Evolutionary conservation across 306 rosid genomes (phyloP).

Genomic region (Vicia faba): DNA sequence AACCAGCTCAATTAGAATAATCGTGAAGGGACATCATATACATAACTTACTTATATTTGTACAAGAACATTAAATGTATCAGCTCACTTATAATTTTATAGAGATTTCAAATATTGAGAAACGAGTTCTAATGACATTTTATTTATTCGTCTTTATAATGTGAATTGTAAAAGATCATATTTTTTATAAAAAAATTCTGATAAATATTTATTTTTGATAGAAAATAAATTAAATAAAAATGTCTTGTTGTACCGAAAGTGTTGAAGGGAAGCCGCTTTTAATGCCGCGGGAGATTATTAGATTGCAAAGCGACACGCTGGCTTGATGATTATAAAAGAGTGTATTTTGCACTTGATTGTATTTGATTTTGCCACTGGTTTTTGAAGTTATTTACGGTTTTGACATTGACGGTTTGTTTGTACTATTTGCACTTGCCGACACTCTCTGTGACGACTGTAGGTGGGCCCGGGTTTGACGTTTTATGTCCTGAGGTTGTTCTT

Average conservation of each 20-base stretch:
- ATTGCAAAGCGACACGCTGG: constrained; percentile 5
- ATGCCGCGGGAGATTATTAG: constrained; percentile 64
- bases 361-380: neutral
- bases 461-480: neutral
- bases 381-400: neutral
- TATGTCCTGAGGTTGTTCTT: neutral
- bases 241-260: constrained; percentile 9
- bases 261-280: constrained; percentile 56
- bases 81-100: too few species aligned
- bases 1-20: too few species aligned
- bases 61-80: too few species aligned
- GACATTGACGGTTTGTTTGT: neutral
- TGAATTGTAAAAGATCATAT: too few species aligned
- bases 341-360: neutral
- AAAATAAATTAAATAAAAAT: neutral
- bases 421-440: constrained; percentile 1
- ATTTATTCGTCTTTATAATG: too few species aligned
- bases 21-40: too few species aligned
- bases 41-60: too few species aligned
- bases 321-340: neutral
- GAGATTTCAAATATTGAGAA: too few species aligned
- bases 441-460: neutral
- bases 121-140: too few species aligned
- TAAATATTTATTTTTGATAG: too few species aligned
- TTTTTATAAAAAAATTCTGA: too few species aligned